Base-by-base conservation (phyloP, 1,284 basidiomycete species). In the Ustilago hordei region DNA sequence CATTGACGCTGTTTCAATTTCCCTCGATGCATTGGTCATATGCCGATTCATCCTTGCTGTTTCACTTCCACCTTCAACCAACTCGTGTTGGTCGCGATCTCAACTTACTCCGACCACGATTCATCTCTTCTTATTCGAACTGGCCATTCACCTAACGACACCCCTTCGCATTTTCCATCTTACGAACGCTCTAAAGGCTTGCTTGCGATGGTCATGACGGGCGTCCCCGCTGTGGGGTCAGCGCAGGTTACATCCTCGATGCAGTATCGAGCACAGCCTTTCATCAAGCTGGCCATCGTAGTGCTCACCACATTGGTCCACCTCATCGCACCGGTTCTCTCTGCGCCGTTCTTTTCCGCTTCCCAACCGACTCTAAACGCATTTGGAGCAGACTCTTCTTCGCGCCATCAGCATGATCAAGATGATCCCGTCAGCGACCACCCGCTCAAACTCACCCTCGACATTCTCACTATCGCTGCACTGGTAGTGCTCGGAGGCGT, bases 401-500 rank as follows among this genome's bases (percentile, higher is more conserved):
- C 58, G 15, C 68, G 59, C 15, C 74, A 71, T 38, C 39, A 38
- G 4, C 68, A 68, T 19, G 64, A 67, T 3, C 57, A 72, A 8
- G 64, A 73, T 17, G 78, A 78, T 23, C 71, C 75, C 5, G 65
- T 70, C 43, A 66, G 63, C 50, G 64, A 75, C 50, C 70, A 77
- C 23, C 74, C 73, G 12, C 60, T 73, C 64, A 76, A 82, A 45
- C 79, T 82, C 35, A 66, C 69, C 43, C 39, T 82, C 54, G 79
- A 81, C 60, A 69, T 78, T 32, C 64, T 82, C 53, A 78, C 72
- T 45, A 81, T 81, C 56, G 81, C 81, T 31, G 80, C 75, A 15
- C 70, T 85, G 7, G 84, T 85, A 12, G 64, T 84, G 13, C 75
- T 83, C 15, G 87, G 88, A 4, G 89, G 88, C 12, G 81, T 89